These are phyloP conservation scores for Corchorus olitorius DNA, from an alignment of 345 rosid genomes.

Conservation along the genomic window DNA sequence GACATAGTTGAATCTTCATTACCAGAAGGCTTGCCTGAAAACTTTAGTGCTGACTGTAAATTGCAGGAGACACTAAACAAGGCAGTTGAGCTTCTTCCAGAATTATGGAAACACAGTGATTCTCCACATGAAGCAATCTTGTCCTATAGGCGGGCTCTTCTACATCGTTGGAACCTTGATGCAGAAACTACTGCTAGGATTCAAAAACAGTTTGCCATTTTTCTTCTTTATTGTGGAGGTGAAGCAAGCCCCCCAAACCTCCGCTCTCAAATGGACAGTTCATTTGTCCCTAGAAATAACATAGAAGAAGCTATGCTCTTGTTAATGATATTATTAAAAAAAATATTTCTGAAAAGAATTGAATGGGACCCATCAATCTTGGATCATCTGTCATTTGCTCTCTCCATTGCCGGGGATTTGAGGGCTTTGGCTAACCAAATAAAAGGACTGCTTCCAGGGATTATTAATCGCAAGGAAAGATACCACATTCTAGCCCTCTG, in stretches of 20 bases:
- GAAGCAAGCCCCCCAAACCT: slow-evolving; percentile 79
- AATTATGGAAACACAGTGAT: slow-evolving; percentile 76
- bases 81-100: slow-evolving; percentile 87
- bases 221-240: slow-evolving; percentile 78
- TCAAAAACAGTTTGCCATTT: slow-evolving; percentile 73
- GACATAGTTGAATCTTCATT: slow-evolving; percentile 80
- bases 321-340: slow-evolving; percentile 68
- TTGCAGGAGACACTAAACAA: slow-evolving; percentile 70
- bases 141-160: slow-evolving; percentile 73
- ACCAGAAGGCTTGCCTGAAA: slow-evolving; percentile 72
- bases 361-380: slow-evolving; percentile 77
- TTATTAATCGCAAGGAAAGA: slow-evolving; percentile 53
- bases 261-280: slow-evolving; percentile 62
- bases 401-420: slow-evolving; percentile 61
- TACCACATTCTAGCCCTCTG: slow-evolving; percentile 60
- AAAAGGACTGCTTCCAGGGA: slow-evolving; percentile 71
- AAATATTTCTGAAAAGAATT: slow-evolving; percentile 57
- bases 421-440: slow-evolving; percentile 56
- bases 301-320: slow-evolving; percentile 85
- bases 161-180: slow-evolving; percentile 72
- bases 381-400: slow-evolving; percentile 80
- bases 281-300: slow-evolving; percentile 73
- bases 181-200: slow-evolving; percentile 60
- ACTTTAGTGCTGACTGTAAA: slow-evolving; percentile 67
- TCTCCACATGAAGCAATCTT: slow-evolving; percentile 58